Evolutionary conservation across 2,329 filamentous ascomycete species (phyloP).

Genomic region (Aulographum hederae): DNA sequence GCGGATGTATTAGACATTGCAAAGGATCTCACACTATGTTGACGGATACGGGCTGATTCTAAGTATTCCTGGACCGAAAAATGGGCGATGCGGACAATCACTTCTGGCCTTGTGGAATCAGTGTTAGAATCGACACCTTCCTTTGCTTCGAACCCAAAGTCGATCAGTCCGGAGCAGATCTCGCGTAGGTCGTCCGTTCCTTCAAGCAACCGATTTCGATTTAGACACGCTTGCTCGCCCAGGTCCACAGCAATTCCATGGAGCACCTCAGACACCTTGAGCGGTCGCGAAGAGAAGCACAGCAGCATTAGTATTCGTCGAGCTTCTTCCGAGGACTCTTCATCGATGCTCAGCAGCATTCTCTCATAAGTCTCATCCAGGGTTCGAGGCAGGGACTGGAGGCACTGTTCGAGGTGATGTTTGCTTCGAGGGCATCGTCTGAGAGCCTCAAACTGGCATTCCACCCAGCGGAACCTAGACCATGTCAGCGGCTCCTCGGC

Average conservation of each 20-base stretch:
- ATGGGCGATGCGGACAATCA: conserved; percentile 11
- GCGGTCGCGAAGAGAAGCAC: conserved; percentile 8
- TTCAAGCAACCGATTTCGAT: conserved; percentile 15
- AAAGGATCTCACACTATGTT: conserved; percentile 1
- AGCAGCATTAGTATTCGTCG: conserved; percentile 10
- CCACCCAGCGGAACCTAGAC: conserved; percentile 6
- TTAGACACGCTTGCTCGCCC: conserved; percentile 11
- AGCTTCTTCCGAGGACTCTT: conserved; percentile 6
- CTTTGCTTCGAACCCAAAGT: conserved; percentile 4
- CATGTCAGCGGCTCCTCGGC: conserved; percentile 2
- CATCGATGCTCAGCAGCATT: conserved; percentile 13
- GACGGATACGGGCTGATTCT: conserved; percentile 11
- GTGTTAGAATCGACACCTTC: conserved; percentile 2
- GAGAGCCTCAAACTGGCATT: conserved; percentile 6
- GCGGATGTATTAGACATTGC: conserved; percentile 1
- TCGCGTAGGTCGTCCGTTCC: conserved; percentile 14
- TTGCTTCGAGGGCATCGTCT: conserved; percentile 8
- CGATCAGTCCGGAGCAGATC: conserved; percentile 16
- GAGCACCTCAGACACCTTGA: conserved; percentile 10
- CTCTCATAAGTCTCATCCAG: conserved; percentile 19
- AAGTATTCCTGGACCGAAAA: conserved; percentile 18
- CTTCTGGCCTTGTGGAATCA: neutral
- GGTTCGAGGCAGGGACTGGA: conserved; percentile 9
- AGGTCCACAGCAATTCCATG: conserved; percentile 14
- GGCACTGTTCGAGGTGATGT: conserved; percentile 14